Percentiles rank a stretch among this genome's conserved stretches.
phyloP scores from a whole-genome alignment of 257 asterid species.

The Jacaranda mimosifolia region DNA sequence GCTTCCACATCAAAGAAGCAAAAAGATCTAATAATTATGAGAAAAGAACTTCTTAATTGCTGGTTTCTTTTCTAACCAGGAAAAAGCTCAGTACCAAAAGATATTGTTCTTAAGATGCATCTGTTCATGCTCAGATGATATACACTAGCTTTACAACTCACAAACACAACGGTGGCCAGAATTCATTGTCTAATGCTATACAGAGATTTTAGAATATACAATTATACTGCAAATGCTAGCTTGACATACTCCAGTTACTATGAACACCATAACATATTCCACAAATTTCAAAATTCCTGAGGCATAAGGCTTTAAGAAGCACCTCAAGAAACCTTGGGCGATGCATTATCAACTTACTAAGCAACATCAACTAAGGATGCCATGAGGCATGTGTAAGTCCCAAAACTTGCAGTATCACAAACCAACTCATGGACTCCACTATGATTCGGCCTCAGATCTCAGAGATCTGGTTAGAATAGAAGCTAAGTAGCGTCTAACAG shows the following conservation, averaged over 20 bases:
- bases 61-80: too few relatives aligned
- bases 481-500: constrained; percentile 50
- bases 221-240: constrained; percentile 23
- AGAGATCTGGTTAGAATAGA: constrained; percentile 47
- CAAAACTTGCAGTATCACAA: constrained; percentile 30
- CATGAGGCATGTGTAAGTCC: constrained; percentile 11
- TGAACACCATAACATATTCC: constrained; percentile 31
- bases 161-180: constrained; percentile 4
- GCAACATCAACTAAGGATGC: constrained; percentile 8
- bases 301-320: constrained; percentile 35
- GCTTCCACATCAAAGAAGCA: too few relatives aligned
- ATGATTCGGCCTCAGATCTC: constrained; percentile 47
- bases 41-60: too few relatives aligned
- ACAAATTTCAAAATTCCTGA: constrained; percentile 44
- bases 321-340: constrained; percentile 23
- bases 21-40: too few relatives aligned
- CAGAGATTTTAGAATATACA: constrained; percentile 38
- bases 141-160: constrained; percentile 30
- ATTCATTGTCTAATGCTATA: constrained; percentile 33
- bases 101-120: constrained; percentile 8
- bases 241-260: constrained; percentile 32
- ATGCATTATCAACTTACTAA: neutral
- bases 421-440: constrained; percentile 17
- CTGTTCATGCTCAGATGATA: constrained; percentile 11
- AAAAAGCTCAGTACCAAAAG: neutral